A percentile compares a stretch with the other conserved stretches of the same genome.
Conservation (phyloP, 805 yeast genomes). For the Metschnikowia orientalis region DNA sequence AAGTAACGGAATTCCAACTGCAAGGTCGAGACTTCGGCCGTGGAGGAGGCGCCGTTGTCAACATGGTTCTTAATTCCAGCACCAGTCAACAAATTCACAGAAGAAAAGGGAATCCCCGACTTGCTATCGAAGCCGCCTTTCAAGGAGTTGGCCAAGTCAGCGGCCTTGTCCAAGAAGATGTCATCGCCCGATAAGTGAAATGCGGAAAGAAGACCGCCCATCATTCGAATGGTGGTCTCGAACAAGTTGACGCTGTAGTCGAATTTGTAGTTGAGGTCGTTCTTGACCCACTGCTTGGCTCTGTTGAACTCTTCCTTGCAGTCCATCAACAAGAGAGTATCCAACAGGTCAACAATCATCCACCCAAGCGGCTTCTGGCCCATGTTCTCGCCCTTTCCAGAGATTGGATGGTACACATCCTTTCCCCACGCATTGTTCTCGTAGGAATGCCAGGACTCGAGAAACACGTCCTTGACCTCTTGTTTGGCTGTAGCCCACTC, state of each 20-base stretch:
- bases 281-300: constrained; percentile 71
- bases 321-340: constrained; percentile 76
- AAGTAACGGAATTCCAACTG: constrained; percentile 85
- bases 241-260: constrained; percentile 77
- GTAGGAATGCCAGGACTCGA: constrained; percentile 75
- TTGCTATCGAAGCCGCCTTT: constrained; percentile 62
- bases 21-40: constrained; percentile 85
- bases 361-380: constrained; percentile 83
- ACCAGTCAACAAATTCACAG: constrained; percentile 66
- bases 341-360: constrained; percentile 87
- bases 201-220: constrained; percentile 89
- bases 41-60: constrained; percentile 75
- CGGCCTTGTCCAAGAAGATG: constrained; percentile 71
- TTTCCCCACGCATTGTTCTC: constrained; percentile 76
- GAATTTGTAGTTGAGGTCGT: constrained; percentile 64
- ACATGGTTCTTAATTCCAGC: constrained; percentile 57
- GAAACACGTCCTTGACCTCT: constrained; percentile 63
- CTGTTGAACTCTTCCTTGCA: constrained; percentile 55
- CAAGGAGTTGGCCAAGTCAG: constrained; percentile 69
- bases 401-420: constrained; percentile 72
- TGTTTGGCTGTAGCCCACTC: constrained; percentile 48
- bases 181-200: constrained; percentile 66
- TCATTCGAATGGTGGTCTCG: constrained; percentile 92
- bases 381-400: constrained; percentile 63
- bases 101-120: constrained; percentile 73